These are phyloP conservation scores for Suillus decipiens DNA, from an alignment of 768 basidiomycete species.

Conservation along the genomic window DNA sequence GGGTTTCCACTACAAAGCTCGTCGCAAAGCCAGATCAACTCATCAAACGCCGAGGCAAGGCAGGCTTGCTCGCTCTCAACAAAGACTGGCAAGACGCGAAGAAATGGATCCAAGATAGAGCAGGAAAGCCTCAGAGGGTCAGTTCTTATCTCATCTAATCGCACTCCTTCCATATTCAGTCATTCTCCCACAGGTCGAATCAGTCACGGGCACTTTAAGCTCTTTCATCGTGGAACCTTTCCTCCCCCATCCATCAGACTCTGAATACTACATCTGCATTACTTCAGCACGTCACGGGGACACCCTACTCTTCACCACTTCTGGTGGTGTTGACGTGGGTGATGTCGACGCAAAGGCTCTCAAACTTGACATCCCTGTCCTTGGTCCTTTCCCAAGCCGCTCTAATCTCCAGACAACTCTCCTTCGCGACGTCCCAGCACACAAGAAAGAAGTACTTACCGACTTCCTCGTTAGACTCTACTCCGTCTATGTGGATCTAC, in stretches of 20 bases:
- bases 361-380: slow-evolving; percentile 61
- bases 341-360: slow-evolving; percentile 98
- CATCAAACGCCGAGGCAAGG: slow-evolving; percentile 98
- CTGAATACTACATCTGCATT: slow-evolving; percentile 98
- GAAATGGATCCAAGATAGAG: slow-evolving; percentile 83
- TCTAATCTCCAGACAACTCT: slow-evolving; percentile 72
- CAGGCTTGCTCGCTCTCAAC: slow-evolving; percentile 92
- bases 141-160: slow-evolving; percentile 28
- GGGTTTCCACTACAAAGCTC: slow-evolving; percentile 85
- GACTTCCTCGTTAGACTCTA: slow-evolving; percentile 96
- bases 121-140: slow-evolving; percentile 92
- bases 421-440: slow-evolving; percentile 77
- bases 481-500: slow-evolving; percentile 96
- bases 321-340: slow-evolving; percentile 98
- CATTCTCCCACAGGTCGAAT: slow-evolving; percentile 65
- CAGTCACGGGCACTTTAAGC: slow-evolving; percentile 49
- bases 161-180: slow-evolving; percentile 7
- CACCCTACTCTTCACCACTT: slow-evolving; percentile 96
- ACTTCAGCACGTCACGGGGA: slow-evolving; percentile 95
- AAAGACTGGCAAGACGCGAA: slow-evolving; percentile 88
- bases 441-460: slow-evolving; percentile 87
- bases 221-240: slow-evolving; percentile 99
- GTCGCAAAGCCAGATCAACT: slow-evolving; percentile 98
- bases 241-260: slow-evolving; percentile 89
- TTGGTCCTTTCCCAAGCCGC: slow-evolving; percentile 76